These are phyloP conservation scores for Chlamydomonas urium DNA, from an alignment of 139 green algal genomes.

Conservation along the genomic window DNA sequence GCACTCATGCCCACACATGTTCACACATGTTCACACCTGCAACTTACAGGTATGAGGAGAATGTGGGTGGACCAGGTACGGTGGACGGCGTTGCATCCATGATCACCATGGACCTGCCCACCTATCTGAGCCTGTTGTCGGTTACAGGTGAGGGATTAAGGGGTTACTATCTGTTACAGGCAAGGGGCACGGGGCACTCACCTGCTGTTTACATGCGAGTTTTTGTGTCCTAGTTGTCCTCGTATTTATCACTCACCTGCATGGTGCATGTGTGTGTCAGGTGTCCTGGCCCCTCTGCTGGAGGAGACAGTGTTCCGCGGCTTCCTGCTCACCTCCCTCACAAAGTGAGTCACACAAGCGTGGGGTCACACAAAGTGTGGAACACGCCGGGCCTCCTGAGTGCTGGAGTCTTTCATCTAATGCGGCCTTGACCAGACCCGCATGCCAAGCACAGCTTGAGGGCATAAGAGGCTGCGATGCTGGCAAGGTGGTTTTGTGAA, in stretches of 20 bases:
- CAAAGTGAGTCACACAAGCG: too few relatives aligned
- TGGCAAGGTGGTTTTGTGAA: too few relatives aligned
- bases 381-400: too few relatives aligned
- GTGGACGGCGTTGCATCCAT: conserved; percentile 72
- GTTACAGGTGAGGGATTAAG: conserved; percentile 28
- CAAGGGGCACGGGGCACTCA: neutral
- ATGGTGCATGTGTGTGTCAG: neutral
- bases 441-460: too few relatives aligned
- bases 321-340: conserved; percentile 82
- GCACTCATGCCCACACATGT: too few relatives aligned
- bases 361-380: too few relatives aligned
- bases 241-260: neutral
- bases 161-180: conserved; percentile 14
- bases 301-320: conserved; percentile 87
- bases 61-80: conserved; percentile 50
- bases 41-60: conserved; percentile 15
- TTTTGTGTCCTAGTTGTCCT: neutral
- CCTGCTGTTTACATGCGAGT: neutral
- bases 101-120: conserved; percentile 58
- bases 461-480: too few relatives aligned
- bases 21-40: too few relatives aligned
- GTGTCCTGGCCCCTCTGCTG: conserved; percentile 73
- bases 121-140: conserved; percentile 53
- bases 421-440: too few relatives aligned
- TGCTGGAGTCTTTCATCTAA: too few relatives aligned